phyloP scores from a whole-genome alignment of 805 yeast genomes.

The Candida insectorum region DNA sequence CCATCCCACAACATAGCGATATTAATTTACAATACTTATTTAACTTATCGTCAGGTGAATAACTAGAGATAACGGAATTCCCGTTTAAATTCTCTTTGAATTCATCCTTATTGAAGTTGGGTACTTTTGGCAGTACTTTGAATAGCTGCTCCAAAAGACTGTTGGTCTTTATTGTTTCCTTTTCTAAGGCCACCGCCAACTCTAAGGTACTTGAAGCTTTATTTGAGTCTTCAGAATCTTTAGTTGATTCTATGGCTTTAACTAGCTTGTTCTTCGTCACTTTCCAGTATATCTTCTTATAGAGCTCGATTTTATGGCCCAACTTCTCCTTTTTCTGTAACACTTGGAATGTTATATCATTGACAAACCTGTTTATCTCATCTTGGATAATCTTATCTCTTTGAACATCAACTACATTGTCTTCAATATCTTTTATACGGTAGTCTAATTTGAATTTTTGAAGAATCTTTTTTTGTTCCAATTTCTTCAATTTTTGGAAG shows the following conservation, averaged over 20 bases:
- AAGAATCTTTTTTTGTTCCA: constrained; percentile 26
- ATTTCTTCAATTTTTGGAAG: constrained; percentile 22
- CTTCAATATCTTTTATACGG: constrained; percentile 25
- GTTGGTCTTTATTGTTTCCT: constrained; percentile 18
- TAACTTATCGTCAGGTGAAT: constrained; percentile 29
- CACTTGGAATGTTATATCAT: constrained; percentile 35
- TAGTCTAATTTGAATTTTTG: constrained; percentile 31
- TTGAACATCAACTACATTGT: constrained; percentile 18
- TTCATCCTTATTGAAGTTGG: constrained; percentile 10
- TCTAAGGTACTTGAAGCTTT: no score
- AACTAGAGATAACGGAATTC: constrained; percentile 16
- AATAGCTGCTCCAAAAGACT: constrained; percentile 4
- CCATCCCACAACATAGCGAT: constrained; percentile 42
- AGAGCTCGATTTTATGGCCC: constrained; percentile 9
- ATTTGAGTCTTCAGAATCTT: constrained; percentile 8
- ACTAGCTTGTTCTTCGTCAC: neutral
- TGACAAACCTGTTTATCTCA: constrained; percentile 36
- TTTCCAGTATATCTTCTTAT: constrained; percentile 7
- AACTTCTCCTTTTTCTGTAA: constrained; percentile 31
- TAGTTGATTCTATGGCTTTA: neutral
- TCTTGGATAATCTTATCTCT: constrained; percentile 37
- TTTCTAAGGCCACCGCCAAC: constrained; percentile 24
- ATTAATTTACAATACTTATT: constrained; percentile 40
- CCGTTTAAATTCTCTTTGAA: constrained; percentile 10
- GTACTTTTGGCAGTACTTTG: constrained; percentile 10